Conservation (phyloP, 1,284 basidiomycete genomes). For the Papiliotrema laurentii region DNA sequence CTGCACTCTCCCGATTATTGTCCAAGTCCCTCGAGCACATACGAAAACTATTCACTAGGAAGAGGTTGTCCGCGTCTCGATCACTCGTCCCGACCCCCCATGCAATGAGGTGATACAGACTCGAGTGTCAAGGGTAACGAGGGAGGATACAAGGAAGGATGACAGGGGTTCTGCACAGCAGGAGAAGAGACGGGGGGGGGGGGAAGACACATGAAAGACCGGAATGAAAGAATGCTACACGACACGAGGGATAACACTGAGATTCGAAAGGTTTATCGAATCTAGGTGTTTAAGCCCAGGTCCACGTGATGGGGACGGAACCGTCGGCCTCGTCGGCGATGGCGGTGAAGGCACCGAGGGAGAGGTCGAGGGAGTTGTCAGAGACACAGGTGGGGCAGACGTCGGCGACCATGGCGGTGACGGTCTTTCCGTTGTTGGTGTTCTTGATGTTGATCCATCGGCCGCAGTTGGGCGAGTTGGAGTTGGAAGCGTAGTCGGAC, state of each 20-base stretch:
- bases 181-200: neutral
- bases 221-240: constrained; percentile 1
- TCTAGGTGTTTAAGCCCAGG: constrained; percentile 17
- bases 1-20: constrained; percentile 1
- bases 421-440: constrained; percentile 54
- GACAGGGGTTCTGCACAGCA: neutral
- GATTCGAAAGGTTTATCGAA: neutral
- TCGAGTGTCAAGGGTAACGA: constrained; percentile 1
- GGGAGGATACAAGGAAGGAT: constrained; percentile 2
- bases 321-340: constrained; percentile 60
- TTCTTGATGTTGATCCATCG: constrained; percentile 27
- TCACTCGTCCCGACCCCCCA: too few relatives aligned
- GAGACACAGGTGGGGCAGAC: constrained; percentile 73
- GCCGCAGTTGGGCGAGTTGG: constrained; percentile 27
- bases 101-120: too few relatives aligned
- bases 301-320: constrained; percentile 58
- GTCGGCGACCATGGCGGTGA: constrained; percentile 67
- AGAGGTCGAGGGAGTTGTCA: constrained; percentile 69
- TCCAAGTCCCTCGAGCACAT: neutral
- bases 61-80: too few relatives aligned
- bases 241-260: neutral
- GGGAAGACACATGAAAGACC: neutral
- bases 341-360: constrained; percentile 62
- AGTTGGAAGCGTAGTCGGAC: constrained; percentile 10
- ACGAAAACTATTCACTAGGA: too few relatives aligned